Percentiles rank a stretch among this genome's conserved stretches.
phyloP scores from a whole-genome alignment of 129 eudicot genomes.

The Kitagawia praeruptora region DNA sequence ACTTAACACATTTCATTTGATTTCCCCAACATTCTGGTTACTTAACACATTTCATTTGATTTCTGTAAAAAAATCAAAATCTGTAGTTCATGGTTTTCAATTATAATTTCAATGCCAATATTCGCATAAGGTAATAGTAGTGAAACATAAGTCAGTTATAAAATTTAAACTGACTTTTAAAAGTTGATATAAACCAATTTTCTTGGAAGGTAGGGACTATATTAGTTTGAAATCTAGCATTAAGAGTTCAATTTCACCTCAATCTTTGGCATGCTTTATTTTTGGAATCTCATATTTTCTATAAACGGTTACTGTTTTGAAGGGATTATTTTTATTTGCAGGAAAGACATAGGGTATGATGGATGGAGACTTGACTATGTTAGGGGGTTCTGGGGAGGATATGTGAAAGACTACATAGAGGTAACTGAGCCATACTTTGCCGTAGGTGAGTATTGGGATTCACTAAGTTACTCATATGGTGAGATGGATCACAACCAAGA shows the following conservation, averaged over 20 bases:
- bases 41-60: too few species aligned
- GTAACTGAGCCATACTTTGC: conserved; percentile 79
- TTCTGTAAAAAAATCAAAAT: neutral
- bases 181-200: neutral
- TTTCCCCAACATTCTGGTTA: too few species aligned
- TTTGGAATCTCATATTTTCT: neutral
- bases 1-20: too few species aligned
- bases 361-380: conserved; percentile 98
- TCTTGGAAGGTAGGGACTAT: neutral
- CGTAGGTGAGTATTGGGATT: conserved; percentile 98
- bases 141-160: neutral
- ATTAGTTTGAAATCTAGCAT: neutral
- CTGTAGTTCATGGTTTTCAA: neutral
- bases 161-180: neutral
- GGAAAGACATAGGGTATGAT: conserved; percentile 92
- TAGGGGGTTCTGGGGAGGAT: conserved; percentile 99
- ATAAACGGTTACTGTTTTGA: neutral
- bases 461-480: conserved; percentile 78
- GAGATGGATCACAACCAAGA: conserved; percentile 96
- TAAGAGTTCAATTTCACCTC: conserved; percentile 3
- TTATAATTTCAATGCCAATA: neutral
- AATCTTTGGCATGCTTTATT: neutral
- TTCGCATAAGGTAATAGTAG: neutral
- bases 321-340: conserved; percentile 18
- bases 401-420: conserved; percentile 93